Evolutionary conservation across 768 basidiomycete species (phyloP).

Genomic region (Tricholoma matsutake): DNA sequence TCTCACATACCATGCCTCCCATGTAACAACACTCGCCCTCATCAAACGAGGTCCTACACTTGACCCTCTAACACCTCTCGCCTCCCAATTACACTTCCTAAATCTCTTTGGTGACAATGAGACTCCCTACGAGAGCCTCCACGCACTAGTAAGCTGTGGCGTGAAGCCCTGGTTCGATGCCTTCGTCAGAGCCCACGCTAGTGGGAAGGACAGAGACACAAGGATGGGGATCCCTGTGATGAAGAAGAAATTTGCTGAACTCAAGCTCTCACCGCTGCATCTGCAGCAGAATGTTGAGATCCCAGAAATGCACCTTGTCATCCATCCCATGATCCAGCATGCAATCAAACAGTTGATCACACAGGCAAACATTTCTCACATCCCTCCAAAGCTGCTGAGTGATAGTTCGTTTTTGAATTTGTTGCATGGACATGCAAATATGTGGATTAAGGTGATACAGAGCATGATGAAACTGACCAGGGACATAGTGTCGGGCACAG

Average conservation of each 20-base stretch:
- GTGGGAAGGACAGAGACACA: constrained; percentile 42
- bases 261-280: constrained; percentile 90
- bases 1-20: constrained; percentile 74
- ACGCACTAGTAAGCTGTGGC: too few relatives aligned
- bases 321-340: constrained; percentile 87
- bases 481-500: constrained; percentile 91
- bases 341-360: constrained; percentile 74
- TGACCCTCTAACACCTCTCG: constrained; percentile 79
- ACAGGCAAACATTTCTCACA: constrained; percentile 67
- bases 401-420: constrained; percentile 94
- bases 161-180: background rate
- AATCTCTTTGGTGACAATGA: constrained; percentile 88
- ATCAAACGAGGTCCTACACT: constrained; percentile 91
- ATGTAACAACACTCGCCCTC: constrained; percentile 85
- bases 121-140: constrained; percentile 92
- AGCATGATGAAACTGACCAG: constrained; percentile 90
- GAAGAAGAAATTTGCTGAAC: constrained; percentile 98
- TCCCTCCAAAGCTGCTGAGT: constrained; percentile 68
- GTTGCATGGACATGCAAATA: constrained; percentile 89
- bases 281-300: constrained; percentile 99
- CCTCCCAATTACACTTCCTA: constrained; percentile 85
- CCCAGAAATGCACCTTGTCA: constrained; percentile 89
- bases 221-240: constrained; percentile 98
- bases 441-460: constrained; percentile 98
- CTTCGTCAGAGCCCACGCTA: background rate